Evolutionary conservation across 352 stramenopile genomes (phyloP).

Genomic region (Pythium dissimile): DNA sequence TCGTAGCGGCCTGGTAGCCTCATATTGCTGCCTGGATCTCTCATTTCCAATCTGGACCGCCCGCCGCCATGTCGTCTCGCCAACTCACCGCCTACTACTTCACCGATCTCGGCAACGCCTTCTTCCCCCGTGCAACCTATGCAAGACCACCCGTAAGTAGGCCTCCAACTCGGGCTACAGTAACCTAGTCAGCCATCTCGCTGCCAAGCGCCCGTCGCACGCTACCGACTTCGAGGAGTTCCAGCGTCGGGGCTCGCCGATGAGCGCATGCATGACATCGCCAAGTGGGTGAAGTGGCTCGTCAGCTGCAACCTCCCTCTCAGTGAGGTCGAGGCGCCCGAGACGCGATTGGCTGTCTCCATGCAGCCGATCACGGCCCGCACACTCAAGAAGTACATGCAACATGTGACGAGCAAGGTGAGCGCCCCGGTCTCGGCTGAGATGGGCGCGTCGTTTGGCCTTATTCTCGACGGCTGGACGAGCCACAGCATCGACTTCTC

Average conservation of each 20-base stretch:
- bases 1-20: no score
- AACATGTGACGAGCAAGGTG: not conserved
- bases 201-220: not conserved
- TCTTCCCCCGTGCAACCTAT: constrained; percentile 16
- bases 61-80: not conserved
- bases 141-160: not conserved
- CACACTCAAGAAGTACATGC: constrained; percentile 12
- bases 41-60: no score
- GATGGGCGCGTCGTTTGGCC: not conserved
- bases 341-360: not conserved
- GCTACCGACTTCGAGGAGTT: not conserved
- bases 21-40: no score
- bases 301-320: constrained; percentile 3
- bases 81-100: not conserved
- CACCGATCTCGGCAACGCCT: not conserved
- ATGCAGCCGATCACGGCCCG: constrained; percentile 1
- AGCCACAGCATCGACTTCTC: not conserved
- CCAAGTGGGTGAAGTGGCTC: constrained; percentile 5
- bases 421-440: not conserved
- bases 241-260: not conserved
- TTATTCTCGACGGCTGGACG: constrained; percentile 11
- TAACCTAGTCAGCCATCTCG: constrained; percentile 2
- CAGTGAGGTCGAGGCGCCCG: not conserved
- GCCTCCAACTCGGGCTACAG: constrained; percentile 2
- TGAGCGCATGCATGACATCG: not conserved